These are phyloP conservation scores for Colletotrichum chrysophilum DNA, from an alignment of 2,329 filamentous ascomycete species.

Conservation along the genomic window DNA sequence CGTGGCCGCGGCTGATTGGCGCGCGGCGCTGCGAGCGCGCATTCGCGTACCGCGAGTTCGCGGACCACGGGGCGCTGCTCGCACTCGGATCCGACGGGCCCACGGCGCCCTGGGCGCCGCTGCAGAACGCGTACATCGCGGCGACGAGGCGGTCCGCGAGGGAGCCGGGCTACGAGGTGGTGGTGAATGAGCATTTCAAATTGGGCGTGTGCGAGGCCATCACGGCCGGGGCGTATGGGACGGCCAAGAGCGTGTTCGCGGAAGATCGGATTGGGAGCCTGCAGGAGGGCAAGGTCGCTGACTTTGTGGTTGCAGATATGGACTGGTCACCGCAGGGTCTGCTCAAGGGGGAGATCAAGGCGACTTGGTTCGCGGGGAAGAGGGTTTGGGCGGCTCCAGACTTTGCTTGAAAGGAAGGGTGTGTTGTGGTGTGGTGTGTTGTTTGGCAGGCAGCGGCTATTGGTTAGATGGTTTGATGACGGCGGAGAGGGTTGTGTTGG, in stretches of 20 bases:
- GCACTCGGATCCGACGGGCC: conserved; percentile 58
- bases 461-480: not conserved
- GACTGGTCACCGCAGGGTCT: conserved; percentile 48
- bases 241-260: conserved; percentile 54
- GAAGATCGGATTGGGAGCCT: conserved; percentile 53
- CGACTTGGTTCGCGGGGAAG: conserved; percentile 54
- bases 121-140: conserved; percentile 57
- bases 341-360: conserved; percentile 42
- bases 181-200: conserved; percentile 52
- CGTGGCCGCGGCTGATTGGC: conserved; percentile 60
- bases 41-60: conserved; percentile 62
- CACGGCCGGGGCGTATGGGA: conserved; percentile 50
- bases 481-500: not conserved
- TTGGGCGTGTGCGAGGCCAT: conserved; percentile 52
- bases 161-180: conserved; percentile 40
- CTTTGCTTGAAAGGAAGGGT: not conserved
- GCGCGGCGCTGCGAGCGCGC: conserved; percentile 53
- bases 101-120: conserved; percentile 53
- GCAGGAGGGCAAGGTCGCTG: conserved; percentile 52
- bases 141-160: conserved; percentile 54
- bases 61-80: conserved; percentile 50
- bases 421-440: not conserved
- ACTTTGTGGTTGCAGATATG: conserved; percentile 58
- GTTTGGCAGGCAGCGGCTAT: not conserved
- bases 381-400: conserved; percentile 32